Evolutionary conservation across 345 rosid genomes (phyloP).

Genomic region (Gossypium herbaceum): DNA sequence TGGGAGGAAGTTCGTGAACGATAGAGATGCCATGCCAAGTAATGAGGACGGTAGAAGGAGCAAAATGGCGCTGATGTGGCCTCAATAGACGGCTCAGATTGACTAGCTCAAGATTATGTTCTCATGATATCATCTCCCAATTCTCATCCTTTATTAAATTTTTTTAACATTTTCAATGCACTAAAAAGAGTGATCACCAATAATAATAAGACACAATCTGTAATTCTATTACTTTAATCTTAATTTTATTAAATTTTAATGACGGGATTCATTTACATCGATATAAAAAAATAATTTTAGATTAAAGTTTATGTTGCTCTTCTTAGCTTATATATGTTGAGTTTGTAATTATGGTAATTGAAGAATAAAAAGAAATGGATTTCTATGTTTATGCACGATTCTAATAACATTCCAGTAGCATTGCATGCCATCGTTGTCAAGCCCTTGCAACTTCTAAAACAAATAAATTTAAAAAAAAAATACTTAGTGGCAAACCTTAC

Average conservation of each 20-base stretch:
- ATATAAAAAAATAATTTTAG: no score
- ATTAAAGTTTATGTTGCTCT: no score
- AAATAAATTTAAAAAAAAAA: neutral
- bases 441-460: neutral
- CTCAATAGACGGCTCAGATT: slow-evolving; percentile 24
- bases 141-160: neutral
- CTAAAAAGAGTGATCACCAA: neutral
- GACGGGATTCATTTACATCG: no score
- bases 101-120: neutral
- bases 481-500: neutral
- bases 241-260: no score
- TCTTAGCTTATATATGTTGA: no score
- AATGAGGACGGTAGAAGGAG: slow-evolving; percentile 16
- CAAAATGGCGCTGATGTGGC: slow-evolving; percentile 21
- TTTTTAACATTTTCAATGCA: neutral
- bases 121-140: neutral
- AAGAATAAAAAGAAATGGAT: no score
- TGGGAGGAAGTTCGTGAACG: neutral
- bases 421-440: neutral
- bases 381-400: neutral
- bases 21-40: slow-evolving; percentile 29
- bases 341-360: no score
- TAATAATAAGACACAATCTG: neutral
- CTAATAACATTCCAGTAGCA: neutral
- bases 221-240: neutral